phyloP scores from a whole-genome alignment of 768 basidiomycete genomes.

The Calocybe cyanea region DNA sequence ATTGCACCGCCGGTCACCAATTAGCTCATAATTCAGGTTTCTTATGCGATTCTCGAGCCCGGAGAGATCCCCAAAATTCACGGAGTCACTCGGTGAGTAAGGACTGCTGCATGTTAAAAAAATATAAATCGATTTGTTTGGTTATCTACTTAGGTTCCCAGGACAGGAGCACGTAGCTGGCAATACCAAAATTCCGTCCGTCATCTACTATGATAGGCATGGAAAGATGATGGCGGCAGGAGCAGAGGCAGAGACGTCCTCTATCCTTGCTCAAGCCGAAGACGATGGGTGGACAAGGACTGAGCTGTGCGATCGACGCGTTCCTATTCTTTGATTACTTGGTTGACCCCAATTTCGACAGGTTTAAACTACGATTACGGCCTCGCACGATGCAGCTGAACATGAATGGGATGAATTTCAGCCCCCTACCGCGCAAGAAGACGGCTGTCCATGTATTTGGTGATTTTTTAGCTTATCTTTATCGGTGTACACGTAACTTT shows the following conservation, averaged over 20 bases:
- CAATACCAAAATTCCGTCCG: constrained; percentile 78
- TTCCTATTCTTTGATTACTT: constrained; percentile 1
- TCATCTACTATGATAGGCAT: constrained; percentile 67
- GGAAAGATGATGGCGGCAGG: constrained; percentile 70
- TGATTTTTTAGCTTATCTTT: constrained; percentile 75
- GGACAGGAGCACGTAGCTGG: constrained; percentile 85
- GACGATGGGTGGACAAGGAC: constrained; percentile 76
- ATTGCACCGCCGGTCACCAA: constrained; percentile 3
- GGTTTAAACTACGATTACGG: constrained; percentile 78
- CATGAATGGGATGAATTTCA: constrained; percentile 82
- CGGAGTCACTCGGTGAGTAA: constrained; percentile 67
- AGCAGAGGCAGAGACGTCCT: constrained; percentile 68
- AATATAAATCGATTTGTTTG: constrained; percentile 14
- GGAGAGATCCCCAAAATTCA: constrained; percentile 79
- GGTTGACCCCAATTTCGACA: constrained; percentile 22
- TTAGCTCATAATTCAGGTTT: constrained; percentile 38
- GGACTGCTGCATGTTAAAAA: background rate
- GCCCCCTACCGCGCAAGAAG: constrained; percentile 62
- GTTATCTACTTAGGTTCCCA: constrained; percentile 50
- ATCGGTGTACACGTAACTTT: constrained; percentile 68
- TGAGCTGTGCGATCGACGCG: constrained; percentile 53
- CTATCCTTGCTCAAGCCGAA: constrained; percentile 60
- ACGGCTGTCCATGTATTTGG: constrained; percentile 73
- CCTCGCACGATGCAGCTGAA: constrained; percentile 75
- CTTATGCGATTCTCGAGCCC: constrained; percentile 80